phyloP scores from a whole-genome alignment of 768 basidiomycete genomes.

The Boletales sp. region DNA sequence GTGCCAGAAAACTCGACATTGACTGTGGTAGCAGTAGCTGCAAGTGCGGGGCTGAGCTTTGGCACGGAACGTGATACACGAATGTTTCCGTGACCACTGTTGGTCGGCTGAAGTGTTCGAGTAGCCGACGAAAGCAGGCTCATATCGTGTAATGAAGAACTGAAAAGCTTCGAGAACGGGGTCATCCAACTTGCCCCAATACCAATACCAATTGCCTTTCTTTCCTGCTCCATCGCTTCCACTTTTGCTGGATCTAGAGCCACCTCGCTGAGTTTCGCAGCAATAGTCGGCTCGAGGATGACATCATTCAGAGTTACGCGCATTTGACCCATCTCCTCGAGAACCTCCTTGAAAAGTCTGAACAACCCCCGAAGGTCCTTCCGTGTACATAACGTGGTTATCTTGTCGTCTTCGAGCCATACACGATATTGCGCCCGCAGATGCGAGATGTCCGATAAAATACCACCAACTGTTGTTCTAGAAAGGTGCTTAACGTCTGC shows the following conservation, averaged over 20 bases:
- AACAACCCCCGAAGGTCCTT: slow-evolving; percentile 81
- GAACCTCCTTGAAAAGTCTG: slow-evolving; percentile 81
- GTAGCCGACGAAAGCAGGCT: slow-evolving; percentile 7
- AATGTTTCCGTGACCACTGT: slow-evolving; percentile 19
- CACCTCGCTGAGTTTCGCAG: slow-evolving; percentile 65
- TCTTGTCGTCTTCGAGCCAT: slow-evolving; percentile 71
- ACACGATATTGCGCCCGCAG: slow-evolving; percentile 74
- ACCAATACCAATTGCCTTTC: slow-evolving; percentile 28
- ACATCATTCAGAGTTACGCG: slow-evolving; percentile 84
- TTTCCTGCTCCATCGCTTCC: slow-evolving; percentile 37
- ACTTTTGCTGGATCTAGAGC: slow-evolving; percentile 59
- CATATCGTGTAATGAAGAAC: slow-evolving; percentile 32
- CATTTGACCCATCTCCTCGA: slow-evolving; percentile 78
- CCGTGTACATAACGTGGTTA: slow-evolving; percentile 58
- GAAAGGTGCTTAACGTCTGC: slow-evolving; percentile 88
- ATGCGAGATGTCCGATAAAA: slow-evolving; percentile 64
- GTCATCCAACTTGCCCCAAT: slow-evolving; percentile 70
- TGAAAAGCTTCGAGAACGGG: slow-evolving; percentile 80
- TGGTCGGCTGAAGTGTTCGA: slow-evolving; percentile 26
- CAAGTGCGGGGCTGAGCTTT: slow-evolving; percentile 80
- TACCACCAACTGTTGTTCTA: slow-evolving; percentile 68
- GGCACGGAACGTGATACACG: slow-evolving; percentile 54
- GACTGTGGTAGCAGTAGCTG: slow-evolving; percentile 87
- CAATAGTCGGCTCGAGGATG: slow-evolving; percentile 81
- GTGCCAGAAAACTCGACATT: slow-evolving; percentile 92